Conservation (phyloP, 768 basidiomycete genomes). For the Megacollybia marginata region DNA sequence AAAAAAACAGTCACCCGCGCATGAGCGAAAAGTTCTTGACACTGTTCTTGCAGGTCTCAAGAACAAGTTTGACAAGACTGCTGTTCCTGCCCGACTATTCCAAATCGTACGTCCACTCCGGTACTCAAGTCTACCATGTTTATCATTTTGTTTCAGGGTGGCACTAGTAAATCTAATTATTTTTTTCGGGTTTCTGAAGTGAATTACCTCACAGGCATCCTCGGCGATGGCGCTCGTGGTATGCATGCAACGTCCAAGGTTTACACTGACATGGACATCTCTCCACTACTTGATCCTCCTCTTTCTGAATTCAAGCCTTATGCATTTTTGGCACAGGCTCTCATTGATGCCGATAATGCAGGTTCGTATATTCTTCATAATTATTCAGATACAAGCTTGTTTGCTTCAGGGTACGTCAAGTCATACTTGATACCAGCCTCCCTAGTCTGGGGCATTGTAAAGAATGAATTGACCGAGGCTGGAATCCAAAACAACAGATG, state of each 20-base stretch:
- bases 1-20: conserved; percentile 28
- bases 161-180: conserved; percentile 13
- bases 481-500: neutral
- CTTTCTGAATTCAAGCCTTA: conserved; percentile 15
- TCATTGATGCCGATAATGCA: conserved; percentile 24
- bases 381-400: neutral
- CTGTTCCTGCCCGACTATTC: conserved; percentile 26
- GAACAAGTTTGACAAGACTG: conserved; percentile 20
- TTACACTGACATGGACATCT: conserved; percentile 23
- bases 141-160: conserved; percentile 14
- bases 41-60: conserved; percentile 33
- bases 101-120: conserved; percentile 28
- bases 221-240: conserved; percentile 19
- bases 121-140: neutral
- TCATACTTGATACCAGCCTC: conserved; percentile 2
- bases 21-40: conserved; percentile 20
- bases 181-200: neutral
- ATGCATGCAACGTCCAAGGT: conserved; percentile 10
- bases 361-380: conserved; percentile 11
- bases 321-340: conserved; percentile 21
- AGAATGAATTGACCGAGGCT: neutral
- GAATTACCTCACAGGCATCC: conserved; percentile 7
- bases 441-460: neutral
- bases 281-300: conserved; percentile 18
- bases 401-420: conserved; percentile 2